phyloP scores from a whole-genome alignment of 768 basidiomycete genomes.

The Tulasnella sp. region DNA sequence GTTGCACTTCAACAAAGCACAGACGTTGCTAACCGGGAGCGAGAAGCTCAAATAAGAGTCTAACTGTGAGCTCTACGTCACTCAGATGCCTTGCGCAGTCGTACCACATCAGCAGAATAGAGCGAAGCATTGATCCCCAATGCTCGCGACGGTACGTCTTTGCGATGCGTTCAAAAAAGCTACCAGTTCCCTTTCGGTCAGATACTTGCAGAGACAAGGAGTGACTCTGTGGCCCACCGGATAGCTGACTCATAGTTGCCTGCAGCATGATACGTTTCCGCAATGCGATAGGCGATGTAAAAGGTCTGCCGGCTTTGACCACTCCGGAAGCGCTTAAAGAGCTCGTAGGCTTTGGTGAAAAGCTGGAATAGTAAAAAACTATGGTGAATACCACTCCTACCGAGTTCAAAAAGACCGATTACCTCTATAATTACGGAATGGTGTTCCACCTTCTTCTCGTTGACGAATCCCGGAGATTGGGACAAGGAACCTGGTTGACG shows the following conservation, averaged over 20 bases:
- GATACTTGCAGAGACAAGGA: neutral
- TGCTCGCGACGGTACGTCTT: slow-evolving; percentile 79
- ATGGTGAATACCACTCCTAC: neutral
- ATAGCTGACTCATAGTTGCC: slow-evolving; percentile 83
- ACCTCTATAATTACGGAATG: slow-evolving; percentile 76
- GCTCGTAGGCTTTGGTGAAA: slow-evolving; percentile 88
- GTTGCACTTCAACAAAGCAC: neutral
- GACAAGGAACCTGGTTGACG: slow-evolving; percentile 33
- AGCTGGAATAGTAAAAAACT: slow-evolving; percentile 42
- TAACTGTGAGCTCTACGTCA: slow-evolving; percentile 67
- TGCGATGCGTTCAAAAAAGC: slow-evolving; percentile 89
- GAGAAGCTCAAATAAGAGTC: slow-evolving; percentile 75
- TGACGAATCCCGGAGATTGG: slow-evolving; percentile 63
- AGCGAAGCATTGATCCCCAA: slow-evolving; percentile 67
- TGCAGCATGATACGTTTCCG: slow-evolving; percentile 71
- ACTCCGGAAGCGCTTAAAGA: slow-evolving; percentile 68
- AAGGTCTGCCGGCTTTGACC: slow-evolving; percentile 74
- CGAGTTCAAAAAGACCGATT: slow-evolving; percentile 19
- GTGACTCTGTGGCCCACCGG: slow-evolving; percentile 43
- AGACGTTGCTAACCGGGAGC: slow-evolving; percentile 49
- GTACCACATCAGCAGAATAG: slow-evolving; percentile 74
- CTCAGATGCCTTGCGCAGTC: slow-evolving; percentile 70
- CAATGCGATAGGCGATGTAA: slow-evolving; percentile 88
- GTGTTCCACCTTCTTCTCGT: slow-evolving; percentile 93
- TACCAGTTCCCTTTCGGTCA: slow-evolving; percentile 28